A percentile compares a stretch with the other conserved stretches of the same genome.
phyloP scores from a whole-genome alignment of 306 rosid genomes.

The Malus sieversii region DNA sequence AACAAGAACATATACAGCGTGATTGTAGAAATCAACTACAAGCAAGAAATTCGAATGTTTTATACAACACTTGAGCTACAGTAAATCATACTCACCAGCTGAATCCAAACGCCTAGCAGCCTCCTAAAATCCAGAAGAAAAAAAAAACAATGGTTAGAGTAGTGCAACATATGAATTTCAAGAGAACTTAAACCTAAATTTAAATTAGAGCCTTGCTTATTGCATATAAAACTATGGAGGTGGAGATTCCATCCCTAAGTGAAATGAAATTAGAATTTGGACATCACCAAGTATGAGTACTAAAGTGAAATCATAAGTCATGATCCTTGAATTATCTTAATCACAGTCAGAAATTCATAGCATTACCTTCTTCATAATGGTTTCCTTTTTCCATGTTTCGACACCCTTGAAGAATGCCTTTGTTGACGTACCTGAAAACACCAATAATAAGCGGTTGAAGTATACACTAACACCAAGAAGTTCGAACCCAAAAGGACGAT shows the following conservation, averaged over 20 bases:
- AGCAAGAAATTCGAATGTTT: not conserved
- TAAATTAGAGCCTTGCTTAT: not conserved
- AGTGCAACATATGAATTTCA: not conserved
- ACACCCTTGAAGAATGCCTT: constrained; percentile 83
- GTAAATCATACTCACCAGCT: constrained; percentile 41
- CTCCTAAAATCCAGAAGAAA: constrained; percentile 52
- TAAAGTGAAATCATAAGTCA: not conserved
- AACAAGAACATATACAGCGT: constrained; percentile 6
- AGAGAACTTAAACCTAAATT: not conserved
- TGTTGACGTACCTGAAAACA: constrained; percentile 60
- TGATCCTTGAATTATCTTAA: not conserved
- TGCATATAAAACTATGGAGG: not conserved
- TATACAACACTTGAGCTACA: constrained; percentile 5
- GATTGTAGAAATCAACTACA: constrained; percentile 8
- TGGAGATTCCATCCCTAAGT: not conserved
- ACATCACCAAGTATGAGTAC: not conserved
- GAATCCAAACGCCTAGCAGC: constrained; percentile 42
- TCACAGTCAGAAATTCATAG: not conserved
- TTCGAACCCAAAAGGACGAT: not conserved
- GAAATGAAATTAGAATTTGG: not conserved
- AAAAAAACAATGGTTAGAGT: constrained; percentile 27
- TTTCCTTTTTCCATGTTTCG: constrained; percentile 90
- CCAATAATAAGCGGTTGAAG: not conserved
- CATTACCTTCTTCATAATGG: constrained; percentile 63
- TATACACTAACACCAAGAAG: not conserved